Evolutionary conservation across 2,329 filamentous ascomycete genomes (phyloP).

Genomic region (Trichoderma arundinaceum): DNA sequence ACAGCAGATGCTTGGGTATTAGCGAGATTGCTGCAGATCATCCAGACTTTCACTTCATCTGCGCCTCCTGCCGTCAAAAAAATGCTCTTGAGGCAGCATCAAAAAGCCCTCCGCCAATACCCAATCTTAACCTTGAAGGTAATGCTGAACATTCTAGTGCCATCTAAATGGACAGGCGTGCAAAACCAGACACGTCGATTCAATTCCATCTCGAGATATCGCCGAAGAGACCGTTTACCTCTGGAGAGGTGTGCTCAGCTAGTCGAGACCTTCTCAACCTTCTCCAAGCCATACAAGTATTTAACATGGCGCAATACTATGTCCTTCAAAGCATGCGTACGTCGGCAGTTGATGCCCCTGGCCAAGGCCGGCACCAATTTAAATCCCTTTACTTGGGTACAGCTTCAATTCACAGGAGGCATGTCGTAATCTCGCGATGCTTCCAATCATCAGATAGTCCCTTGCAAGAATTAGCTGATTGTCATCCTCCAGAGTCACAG

Average conservation of each 20-base stretch:
- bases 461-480: background rate
- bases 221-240: background rate
- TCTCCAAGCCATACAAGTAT: background rate
- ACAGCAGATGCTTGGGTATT: slow-evolving; percentile 89
- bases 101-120: slow-evolving; percentile 54
- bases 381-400: background rate
- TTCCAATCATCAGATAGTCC: background rate
- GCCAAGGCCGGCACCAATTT: background rate
- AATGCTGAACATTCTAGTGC: background rate
- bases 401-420: background rate
- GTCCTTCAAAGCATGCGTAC: background rate
- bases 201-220: background rate
- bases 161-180: background rate
- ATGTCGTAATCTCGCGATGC: background rate
- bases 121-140: slow-evolving; percentile 48
- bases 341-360: background rate
- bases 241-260: background rate
- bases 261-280: background rate
- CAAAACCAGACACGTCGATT: background rate
- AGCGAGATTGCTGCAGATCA: slow-evolving; percentile 78
- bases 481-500: background rate
- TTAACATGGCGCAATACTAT: background rate
- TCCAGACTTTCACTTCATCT: slow-evolving; percentile 87
- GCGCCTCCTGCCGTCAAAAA: slow-evolving; percentile 74
- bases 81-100: slow-evolving; percentile 65